Evolutionary conservation across 2,329 filamentous ascomycete species (phyloP), one percentile per base, ranked within the genome.

Genomic region (Sporothrix dimorphospora): DNA sequence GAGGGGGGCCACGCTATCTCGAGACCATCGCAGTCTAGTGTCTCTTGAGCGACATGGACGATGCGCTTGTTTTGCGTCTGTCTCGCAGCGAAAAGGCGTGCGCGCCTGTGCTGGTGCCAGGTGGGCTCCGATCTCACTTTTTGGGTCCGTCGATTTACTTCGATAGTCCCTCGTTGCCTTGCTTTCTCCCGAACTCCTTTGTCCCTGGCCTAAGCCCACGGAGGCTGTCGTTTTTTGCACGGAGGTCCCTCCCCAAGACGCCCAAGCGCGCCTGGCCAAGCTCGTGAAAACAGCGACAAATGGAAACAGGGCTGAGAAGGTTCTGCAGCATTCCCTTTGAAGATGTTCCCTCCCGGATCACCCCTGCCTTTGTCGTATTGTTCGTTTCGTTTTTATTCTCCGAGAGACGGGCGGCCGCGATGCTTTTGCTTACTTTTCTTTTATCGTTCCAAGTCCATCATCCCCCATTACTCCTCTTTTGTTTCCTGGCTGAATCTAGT

Each of bases 1-100:
- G 40, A 67, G 53, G 65, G 45, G 63, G 42, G 19, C 45, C 24
- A 34, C 45, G 42, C 45, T 65, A 45, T 45, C 38, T 14, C 38
- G 40, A 65, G 45, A n/a, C 42, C 27, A 51, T 38, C 27, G 34
- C 34, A 27, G 66, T 24, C 47, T 69, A 55, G 66, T 53, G 30
- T 12, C 49, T 42, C 30, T 8, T 51, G 63, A 47, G 42, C 42
- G 6, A 34, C 42, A 34, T 42, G 34, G 21, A 55, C 34, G 66
- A 69, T 55, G 49, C 66, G 66, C 66, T 69, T 69, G 66, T 69
- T 68, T 55, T 42, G 47, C 42, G 34, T 19, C 45, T 53, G 65
- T 67, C 63, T 67, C 42, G 45, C 8, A 30, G 42, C 14, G 12
- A 49, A 27, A 30, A 49, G 47, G 45, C 47, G 45, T 53, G 65